Evolutionary conservation across 352 stramenopile genomes (phyloP), one percentile per base, ranked within the genome.

Genomic region (Pythium inflatum): DNA sequence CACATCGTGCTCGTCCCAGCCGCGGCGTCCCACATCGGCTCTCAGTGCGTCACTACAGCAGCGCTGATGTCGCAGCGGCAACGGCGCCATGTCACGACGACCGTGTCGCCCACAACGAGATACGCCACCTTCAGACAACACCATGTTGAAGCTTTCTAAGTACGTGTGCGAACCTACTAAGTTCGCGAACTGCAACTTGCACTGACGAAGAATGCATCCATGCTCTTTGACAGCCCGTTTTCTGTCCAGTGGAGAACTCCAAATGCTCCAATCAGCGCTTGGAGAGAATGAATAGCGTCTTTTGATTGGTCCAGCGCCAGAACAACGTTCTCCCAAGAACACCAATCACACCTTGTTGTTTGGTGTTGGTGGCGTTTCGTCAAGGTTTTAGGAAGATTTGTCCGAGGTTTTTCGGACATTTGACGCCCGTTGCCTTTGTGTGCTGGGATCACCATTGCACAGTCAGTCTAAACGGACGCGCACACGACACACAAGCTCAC

Each of bases 401-500:
- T 11, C 2, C 1, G 20, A 59, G 51, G 51, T 59, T 50, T 50
- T 50, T 43, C 16, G 9, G 36, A 43, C 36, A 43, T 43, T 43
- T n/a, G n/a, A n/a, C n/a, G n/a, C n/a, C n/a, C n/a, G n/a, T n/a
- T n/a, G n/a, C n/a, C n/a, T n/a, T n/a, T n/a, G n/a, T n/a, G n/a
- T n/a, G n/a, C n/a, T n/a, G n/a, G n/a, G n/a, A n/a, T n/a, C n/a
- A n/a, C n/a, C n/a, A n/a, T n/a, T n/a, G n/a, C n/a, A n/a, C n/a
- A n/a, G n/a, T n/a, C n/a, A n/a, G n/a, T n/a, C n/a, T n/a, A n/a
- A 18, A 43, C 36, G 9, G 36, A 43, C 24, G 28, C 64, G 45
- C 54, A 61, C 64, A 71, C 64, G 33, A 71, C 34, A 64, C 41
- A 34, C 59, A 71, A 65, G 64, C 30, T 53, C 36, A 62, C 49